Conservation (phyloP, 306 rosid species). For the Sphenostylis stenocarpa region DNA sequence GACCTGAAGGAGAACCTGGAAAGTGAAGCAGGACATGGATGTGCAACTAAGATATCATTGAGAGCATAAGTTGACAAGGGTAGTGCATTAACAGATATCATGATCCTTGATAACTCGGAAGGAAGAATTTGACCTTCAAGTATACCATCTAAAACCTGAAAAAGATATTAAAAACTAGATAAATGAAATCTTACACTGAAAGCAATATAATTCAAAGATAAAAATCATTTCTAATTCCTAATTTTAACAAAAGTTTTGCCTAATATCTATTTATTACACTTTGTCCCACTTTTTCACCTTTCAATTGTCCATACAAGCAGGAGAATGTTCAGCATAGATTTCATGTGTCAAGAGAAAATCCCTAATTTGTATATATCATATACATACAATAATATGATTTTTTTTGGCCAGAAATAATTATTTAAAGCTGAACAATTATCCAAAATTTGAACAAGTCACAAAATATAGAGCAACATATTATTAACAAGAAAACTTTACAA, state of each 20-base stretch:
- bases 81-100: conserved; percentile 49
- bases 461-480: background rate
- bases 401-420: background rate
- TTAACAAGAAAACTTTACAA: background rate
- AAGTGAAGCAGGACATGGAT: conserved; percentile 87
- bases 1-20: conserved; percentile 86
- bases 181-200: conserved; percentile 9
- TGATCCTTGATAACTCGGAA: conserved; percentile 65
- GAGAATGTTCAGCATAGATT: background rate
- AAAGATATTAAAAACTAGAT: background rate
- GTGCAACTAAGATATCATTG: conserved; percentile 77
- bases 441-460: background rate
- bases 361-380: background rate
- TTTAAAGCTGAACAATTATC: background rate
- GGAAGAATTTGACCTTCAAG: conserved; percentile 56
- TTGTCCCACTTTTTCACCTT: background rate
- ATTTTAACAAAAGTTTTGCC: conserved; percentile 1
- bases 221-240: background rate
- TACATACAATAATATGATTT: background rate
- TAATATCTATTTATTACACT: background rate
- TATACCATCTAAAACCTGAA: conserved; percentile 76
- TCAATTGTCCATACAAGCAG: background rate
- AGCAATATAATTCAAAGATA: background rate
- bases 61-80: conserved; percentile 65
- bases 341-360: background rate